Evolutionary conservation across 805 yeast genomes (phyloP), one percentile per base, ranked within the genome.

Genomic region (Hanseniaspora singularis): DNA sequence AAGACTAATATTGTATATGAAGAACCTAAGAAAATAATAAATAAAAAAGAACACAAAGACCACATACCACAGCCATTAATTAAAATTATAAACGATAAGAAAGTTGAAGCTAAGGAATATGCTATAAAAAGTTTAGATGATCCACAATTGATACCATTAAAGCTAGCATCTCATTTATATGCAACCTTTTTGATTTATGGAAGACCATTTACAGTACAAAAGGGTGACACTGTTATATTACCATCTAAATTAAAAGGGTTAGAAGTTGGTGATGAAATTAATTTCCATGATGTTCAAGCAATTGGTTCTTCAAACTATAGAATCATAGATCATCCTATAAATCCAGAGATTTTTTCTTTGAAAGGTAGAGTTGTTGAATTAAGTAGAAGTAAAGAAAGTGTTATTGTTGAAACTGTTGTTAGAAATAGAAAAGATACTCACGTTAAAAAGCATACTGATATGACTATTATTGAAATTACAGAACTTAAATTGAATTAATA

Each of bases 231-330:
- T 53, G 73, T 92, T 44, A 72, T 77, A 20, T 64, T 92, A 33
- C 96, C 96, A 2, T 88, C 75, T 63, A 74, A 77, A 52, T 59
- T 92, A 68, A 80, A 77, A 55, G 74, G 76, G 46, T 92, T 81
- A 10, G 71, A 77, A 44, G 79, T 89, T 3, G 98, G 99, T 16
- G 96, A 88, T 62, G 69, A 70, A n/a, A 67, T 92, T 43, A 65
- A 70, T 40, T 72, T 92, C 59, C 76, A 74, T 51, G 79, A 86
- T 55, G 87, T 89, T 30, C 74, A 80, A 14, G 78, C 86, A 10
- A 64, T 92, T 24, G 98, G 98, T 2, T 79, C 94, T 8, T 78
- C 95, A 40, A 81, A 85, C 59, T 82, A 74, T 66, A 86, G 87
- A 11, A 71, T 74, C 49, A 69, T 73, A 44, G 78, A 75, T 40